Evolutionary conservation across 2,329 filamentous ascomycete species (phyloP), one percentile per base, ranked within the genome.

Genomic region (Myriosclerotinia scirpicola): DNA sequence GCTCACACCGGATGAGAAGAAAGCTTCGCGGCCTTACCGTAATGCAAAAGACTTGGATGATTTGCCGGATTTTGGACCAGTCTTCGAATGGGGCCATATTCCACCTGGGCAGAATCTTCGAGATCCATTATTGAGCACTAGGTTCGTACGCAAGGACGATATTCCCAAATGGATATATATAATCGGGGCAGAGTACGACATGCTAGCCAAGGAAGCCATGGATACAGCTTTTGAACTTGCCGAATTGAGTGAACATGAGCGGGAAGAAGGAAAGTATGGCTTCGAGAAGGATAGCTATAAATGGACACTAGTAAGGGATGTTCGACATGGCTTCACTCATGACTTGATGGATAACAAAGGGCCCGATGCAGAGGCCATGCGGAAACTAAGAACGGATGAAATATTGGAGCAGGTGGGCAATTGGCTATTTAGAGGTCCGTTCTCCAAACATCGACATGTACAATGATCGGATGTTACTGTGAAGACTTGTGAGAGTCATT

Each of bases 11-110:
- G 70, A 73, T n/a, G 67, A 73, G 53, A 78, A 80, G 69, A 53
- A 71, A 30, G 65, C 69, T 36, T 68, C 67, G 4, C 70, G 74
- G 40, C 75, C 79, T 5, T 75, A 77, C 53, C 81, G 78, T 69
- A 66, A 67, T 52, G 53, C 66, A 30, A 67, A 67, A 26, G 67
- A 70, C 14, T 53, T 64, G 26, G 71, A 71, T 55, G 66, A 63
- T 44, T n/a, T 71, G 22, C 67, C 63, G 26, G 61, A 68, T 50
- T 69, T 66, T 56, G 68, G 62, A 9, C 69, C 68, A 2, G 50
- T 71, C n/a, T 74, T 73, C 58, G 66, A 70, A 52, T 74, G 67
- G 62, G 72, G 67, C 14, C 73, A 74, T 67, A 55, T 75, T 38
- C 67, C 69, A 6, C 22, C 48, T 7, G 70, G 72, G n/a, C 70